Evolutionary conservation across 768 basidiomycete genomes (phyloP).

Genomic region (Agrocybe pediades): DNA sequence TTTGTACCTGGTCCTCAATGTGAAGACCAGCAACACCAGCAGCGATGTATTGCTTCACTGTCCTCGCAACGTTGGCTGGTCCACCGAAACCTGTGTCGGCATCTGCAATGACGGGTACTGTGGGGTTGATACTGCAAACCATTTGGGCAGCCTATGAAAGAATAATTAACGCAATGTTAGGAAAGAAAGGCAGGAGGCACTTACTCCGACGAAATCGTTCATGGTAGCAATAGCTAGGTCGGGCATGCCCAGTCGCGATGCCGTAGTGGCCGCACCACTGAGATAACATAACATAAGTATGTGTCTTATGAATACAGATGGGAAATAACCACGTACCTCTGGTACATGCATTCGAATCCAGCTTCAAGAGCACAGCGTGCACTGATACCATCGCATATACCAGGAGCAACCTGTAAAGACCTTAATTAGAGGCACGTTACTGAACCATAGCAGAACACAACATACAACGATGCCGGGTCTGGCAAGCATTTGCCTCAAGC

Average conservation of each 20-base stretch:
- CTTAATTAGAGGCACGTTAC: neutral
- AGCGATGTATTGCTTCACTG: slow-evolving; percentile 64
- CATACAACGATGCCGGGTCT: slow-evolving; percentile 77
- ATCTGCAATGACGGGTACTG: slow-evolving; percentile 74
- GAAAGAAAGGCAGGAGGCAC: slow-evolving; percentile 1
- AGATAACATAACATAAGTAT: neutral
- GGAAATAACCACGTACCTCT: slow-evolving; percentile 46
- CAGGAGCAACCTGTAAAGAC: slow-evolving; percentile 61
- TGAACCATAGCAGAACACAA: slow-evolving; percentile 1
- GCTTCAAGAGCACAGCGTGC: slow-evolving; percentile 80
- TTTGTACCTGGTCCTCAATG: slow-evolving; percentile 82
- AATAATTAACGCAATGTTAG: neutral
- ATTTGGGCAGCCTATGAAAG: slow-evolving; percentile 58
- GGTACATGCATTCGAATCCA: slow-evolving; percentile 77
- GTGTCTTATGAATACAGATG: neutral
- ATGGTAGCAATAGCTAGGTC: slow-evolving; percentile 78
- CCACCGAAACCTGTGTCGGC: slow-evolving; percentile 84
- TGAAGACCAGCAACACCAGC: slow-evolving; percentile 75
- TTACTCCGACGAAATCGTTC: slow-evolving; percentile 74
- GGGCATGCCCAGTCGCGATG: slow-evolving; percentile 77
- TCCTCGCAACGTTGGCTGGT: slow-evolving; percentile 73
- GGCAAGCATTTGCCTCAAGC: slow-evolving; percentile 69
- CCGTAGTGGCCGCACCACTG: slow-evolving; percentile 80
- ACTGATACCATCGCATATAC: slow-evolving; percentile 80
- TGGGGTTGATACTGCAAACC: slow-evolving; percentile 67